Conservation (phyloP, 2,329 filamentous ascomycete species). For the Ophiobolus disseminans region DNA sequence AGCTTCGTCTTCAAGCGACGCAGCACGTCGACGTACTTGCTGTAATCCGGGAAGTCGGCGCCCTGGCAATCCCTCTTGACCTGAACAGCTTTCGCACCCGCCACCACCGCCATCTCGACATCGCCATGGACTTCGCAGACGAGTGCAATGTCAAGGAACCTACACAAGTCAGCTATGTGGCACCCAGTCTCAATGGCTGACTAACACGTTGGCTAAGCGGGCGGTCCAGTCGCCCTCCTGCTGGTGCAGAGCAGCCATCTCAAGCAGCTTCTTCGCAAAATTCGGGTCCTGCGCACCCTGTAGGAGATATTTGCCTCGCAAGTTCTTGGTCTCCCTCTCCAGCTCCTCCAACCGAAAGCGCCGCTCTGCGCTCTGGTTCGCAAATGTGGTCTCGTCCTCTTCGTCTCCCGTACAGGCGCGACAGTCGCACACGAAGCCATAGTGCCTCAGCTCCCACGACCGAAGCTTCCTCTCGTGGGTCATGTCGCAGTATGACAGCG, state of each 20-base stretch:
- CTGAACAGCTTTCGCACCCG: slow-evolving; percentile 35
- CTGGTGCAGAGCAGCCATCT: slow-evolving; percentile 37
- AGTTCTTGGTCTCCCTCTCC: slow-evolving; percentile 33
- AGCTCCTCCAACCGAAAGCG: slow-evolving; percentile 43
- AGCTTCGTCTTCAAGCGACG: slow-evolving; percentile 26
- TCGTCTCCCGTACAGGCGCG: slow-evolving; percentile 43
- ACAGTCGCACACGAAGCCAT: slow-evolving; percentile 49
- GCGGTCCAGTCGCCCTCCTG: slow-evolving; percentile 34
- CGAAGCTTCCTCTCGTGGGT: slow-evolving; percentile 38
- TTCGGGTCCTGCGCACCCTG: slow-evolving; percentile 18
- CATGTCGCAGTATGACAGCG: slow-evolving; percentile 48
- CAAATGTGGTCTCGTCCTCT: slow-evolving; percentile 33
- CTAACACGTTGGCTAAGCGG: slow-evolving; percentile 37
- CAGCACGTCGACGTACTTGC: slow-evolving; percentile 29
- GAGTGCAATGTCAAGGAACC: slow-evolving; percentile 43
- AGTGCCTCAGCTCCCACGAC: slow-evolving; percentile 44
- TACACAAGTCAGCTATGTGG: slow-evolving; percentile 14
- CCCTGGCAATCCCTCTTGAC: slow-evolving; percentile 39
- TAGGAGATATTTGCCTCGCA: slow-evolving; percentile 21
- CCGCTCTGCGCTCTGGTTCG: slow-evolving; percentile 39
- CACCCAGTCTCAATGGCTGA: not conserved
- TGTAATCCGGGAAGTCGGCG: slow-evolving; percentile 32
- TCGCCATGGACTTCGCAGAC: slow-evolving; percentile 37
- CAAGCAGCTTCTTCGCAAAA: slow-evolving; percentile 31
- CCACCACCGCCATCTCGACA: slow-evolving; percentile 23